Base-by-base conservation (phyloP, 2,329 filamentous ascomycete species). In the Pseudogymnoascus sp. region DNA sequence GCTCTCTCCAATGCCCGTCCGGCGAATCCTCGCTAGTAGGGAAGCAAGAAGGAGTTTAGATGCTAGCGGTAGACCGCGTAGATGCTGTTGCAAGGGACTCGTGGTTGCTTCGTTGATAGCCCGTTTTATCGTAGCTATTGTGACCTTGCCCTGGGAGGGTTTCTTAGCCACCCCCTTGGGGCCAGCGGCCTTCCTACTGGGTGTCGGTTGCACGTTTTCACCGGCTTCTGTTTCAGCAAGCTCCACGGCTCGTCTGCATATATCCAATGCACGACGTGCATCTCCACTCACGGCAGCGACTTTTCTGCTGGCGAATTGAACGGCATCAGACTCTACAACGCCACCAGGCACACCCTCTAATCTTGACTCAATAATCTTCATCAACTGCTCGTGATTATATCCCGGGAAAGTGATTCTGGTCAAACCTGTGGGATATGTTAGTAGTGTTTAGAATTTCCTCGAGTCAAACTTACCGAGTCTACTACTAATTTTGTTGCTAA, bases 401-500 rank as follows among this genome's bases (percentile, higher is more conserved):
- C 94, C 94, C 0, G 94, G 90, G 69, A 99, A 99, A 0, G 94
- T 97, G 71, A 99, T 97, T 69, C 95, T 85, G 6, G 92, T 97
- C 57, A 99, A 79, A 20, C 93, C 83, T 75, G 72, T 63, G 59
- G 30, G 43, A 5, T 4, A 5, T 4, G n/a, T 62, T 62, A 62
- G 61, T 30, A n/a, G 6, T 4, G 47, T 11, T 53, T 12, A 43
- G 18, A 28, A 38, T 63, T 11, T 62, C 57, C 35, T 25, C 12
- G 11, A 47, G 30, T n/a, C n/a, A 53, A 43, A 57, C 61, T 62
- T 66, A 74, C 75, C 89, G 36, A 94, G 77, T 68, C 94, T 86
- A 73, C 91, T 96, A 71, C 91, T 96, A 73, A 99, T 99, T 74
- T 99, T 99, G 78, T 99, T 99, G 75, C 91, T 96, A 37, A 99